Base-by-base conservation (phyloP, 1,284 basidiomycete genomes). In the Cryptococcus maquisensis region DNA sequence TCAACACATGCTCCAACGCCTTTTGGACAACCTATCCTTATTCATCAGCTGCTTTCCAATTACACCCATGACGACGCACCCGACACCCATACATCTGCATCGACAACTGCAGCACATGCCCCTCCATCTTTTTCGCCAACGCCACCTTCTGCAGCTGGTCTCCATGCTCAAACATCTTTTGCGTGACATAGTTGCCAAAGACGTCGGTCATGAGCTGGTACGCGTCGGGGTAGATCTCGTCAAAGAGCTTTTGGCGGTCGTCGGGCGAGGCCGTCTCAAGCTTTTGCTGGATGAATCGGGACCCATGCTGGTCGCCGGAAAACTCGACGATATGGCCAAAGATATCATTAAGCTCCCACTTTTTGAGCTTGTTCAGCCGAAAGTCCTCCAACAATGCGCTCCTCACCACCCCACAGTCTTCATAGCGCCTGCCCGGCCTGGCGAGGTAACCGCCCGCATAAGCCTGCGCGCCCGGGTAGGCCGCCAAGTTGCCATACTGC, bases 111-210 rank as follows among this genome's bases (percentile, higher is more conserved):
- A 93, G 77, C 35, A 95, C 81, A 65, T 89, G 85, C 0, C 85
- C 85, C 68, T 91, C 85, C 83, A 98, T 88, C 40, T 84, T 81
- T 51, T 79, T 81, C 1, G 85, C 85, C 43, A 98, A 79, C 9
- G 83, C 76, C 2, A 82, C 81, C 68, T 87, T 88, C 70, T 95
- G 92, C 13, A 80, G 77, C 56, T 84, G 81, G 16, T 85, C 87
- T 23, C 95, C 93, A 68, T 88, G 83, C 73, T 98, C 95, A 65
- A 98, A 88, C 65, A 98, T 77, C 77, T 97, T 97, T 75, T 98
- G 95, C 55, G 97, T 85, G 66, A 89, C 85, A 78, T 97, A 98
- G 79, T 98, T 98, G 55, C 95, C 95, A 72, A 97, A 98, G 41
- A 98, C 91, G 69, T 98, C 93, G 62, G 87, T 87, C 69, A 95